phyloP scores from a whole-genome alignment of 495 filamentous ascomycete species.

The Baudoinia panamericana region DNA sequence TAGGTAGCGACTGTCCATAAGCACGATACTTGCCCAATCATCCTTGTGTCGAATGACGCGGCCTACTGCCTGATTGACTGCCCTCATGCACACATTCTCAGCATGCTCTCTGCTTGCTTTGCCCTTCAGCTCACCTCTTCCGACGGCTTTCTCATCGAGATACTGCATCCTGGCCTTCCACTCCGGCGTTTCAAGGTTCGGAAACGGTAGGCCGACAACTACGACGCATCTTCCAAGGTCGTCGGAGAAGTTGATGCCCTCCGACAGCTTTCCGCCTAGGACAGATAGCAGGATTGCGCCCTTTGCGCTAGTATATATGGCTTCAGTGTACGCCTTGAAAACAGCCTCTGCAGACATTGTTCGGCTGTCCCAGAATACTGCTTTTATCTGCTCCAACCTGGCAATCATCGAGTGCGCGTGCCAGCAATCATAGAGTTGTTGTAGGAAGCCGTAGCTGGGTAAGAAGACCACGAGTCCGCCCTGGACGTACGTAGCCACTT shows the following conservation, averaged over 20 bases:
- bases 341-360: constrained; percentile 41
- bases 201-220: constrained; percentile 83
- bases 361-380: constrained; percentile 28
- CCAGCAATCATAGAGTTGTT: constrained; percentile 59
- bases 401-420: constrained; percentile 34
- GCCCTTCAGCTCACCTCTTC: constrained; percentile 24
- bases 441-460: constrained; percentile 82
- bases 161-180: constrained; percentile 88
- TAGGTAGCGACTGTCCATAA: constrained; percentile 69
- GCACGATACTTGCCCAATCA: constrained; percentile 81
- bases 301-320: constrained; percentile 44
- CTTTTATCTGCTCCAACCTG: constrained; percentile 24
- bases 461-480: constrained; percentile 96
- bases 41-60: constrained; percentile 75
- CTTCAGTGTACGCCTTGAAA: constrained; percentile 55
- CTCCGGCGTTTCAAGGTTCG: constrained; percentile 76
- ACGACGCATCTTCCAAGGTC: constrained; percentile 75
- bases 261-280: constrained; percentile 87
- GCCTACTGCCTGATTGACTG: constrained; percentile 93
- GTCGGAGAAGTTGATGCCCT: constrained; percentile 98
- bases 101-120: constrained; percentile 73
- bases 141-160: constrained; percentile 54
- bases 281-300: constrained; percentile 83
- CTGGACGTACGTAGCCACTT: constrained; percentile 41
- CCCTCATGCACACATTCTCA: constrained; percentile 90